Evolutionary conservation across 352 stramenopile species (phyloP).

Genomic region (Pythium phragmiticola): DNA sequence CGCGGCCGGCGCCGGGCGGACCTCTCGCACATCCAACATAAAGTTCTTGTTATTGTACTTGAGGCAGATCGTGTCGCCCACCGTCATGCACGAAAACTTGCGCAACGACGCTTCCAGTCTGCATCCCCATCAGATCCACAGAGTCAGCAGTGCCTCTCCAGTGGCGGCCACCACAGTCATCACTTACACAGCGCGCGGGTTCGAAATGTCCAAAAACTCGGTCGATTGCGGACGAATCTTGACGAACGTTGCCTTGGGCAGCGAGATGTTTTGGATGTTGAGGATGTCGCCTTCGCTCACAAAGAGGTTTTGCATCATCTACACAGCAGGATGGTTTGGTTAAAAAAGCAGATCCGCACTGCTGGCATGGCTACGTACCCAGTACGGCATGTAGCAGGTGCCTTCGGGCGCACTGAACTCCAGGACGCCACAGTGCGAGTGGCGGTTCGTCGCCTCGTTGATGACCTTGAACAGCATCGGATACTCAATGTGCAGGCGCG

Average conservation of each 20-base stretch:
- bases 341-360: too few relatives aligned
- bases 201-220: conserved; percentile 99
- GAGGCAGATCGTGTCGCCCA: conserved; percentile 98
- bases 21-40: conserved; percentile 97
- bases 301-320: conserved; percentile 99
- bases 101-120: conserved; percentile 80
- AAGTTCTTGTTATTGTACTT: conserved; percentile 99
- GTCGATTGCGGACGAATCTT: conserved; percentile 98
- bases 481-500: conserved; percentile 96
- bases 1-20: conserved; percentile 93
- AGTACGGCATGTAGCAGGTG: conserved; percentile 99
- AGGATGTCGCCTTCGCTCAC: conserved; percentile 92
- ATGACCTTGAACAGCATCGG: conserved; percentile 99
- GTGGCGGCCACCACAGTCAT: not conserved
- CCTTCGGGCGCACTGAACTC: conserved; percentile 99
- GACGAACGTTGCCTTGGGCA: conserved; percentile 97
- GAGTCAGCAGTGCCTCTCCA: not conserved
- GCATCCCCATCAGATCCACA: not conserved
- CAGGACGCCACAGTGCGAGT: conserved; percentile 96
- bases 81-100: conserved; percentile 97
- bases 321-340: not conserved
- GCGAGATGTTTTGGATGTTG: conserved; percentile 94
- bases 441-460: conserved; percentile 83
- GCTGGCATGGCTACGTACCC: conserved; percentile 50
- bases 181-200: conserved; percentile 97